Evolutionary conservation across 108 stramenopile genomes (phyloP).

Genomic region (Skeletonema costatum): DNA sequence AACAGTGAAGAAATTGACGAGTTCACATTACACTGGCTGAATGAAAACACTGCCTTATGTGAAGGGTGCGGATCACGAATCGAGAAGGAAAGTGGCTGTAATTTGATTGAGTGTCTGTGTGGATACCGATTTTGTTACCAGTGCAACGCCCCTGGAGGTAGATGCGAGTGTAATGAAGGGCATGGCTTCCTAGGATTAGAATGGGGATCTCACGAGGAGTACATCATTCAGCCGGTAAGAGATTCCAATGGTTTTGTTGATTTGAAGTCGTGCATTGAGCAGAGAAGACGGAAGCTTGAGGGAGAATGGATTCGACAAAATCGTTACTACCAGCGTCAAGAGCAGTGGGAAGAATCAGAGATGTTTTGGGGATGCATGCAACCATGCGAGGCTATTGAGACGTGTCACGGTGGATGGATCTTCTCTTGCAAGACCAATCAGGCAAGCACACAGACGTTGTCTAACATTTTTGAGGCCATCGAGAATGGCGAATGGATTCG

Average conservation of each 20-base stretch:
- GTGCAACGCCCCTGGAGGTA: conserved; percentile 4
- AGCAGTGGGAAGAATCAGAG: conserved; percentile 1
- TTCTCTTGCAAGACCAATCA: neutral
- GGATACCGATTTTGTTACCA: conserved; percentile 19
- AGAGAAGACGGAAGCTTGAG: neutral
- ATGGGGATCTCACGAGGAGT: neutral
- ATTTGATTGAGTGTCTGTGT: conserved; percentile 26
- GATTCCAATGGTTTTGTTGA: neutral
- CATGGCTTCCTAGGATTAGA: conserved; percentile 6
- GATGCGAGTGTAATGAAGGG: conserved; percentile 1
- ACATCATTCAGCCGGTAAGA: neutral
- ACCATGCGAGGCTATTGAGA: neutral
- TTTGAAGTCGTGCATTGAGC: conserved; percentile 1
- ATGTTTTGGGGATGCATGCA: neutral
- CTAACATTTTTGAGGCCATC: neutral
- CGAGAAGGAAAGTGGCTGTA: conserved; percentile 17
- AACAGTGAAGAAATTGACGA: conserved; percentile 19
- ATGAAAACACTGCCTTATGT: conserved; percentile 13
- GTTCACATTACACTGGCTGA: conserved; percentile 20
- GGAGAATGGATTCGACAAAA: neutral
- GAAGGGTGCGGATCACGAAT: conserved; percentile 1
- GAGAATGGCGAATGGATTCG: neutral
- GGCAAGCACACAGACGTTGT: neutral
- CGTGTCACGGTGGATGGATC: conserved; percentile 3
- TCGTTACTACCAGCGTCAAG: neutral